Evolutionary conservation across 129 eudicot genomes (phyloP), one percentile per base, ranked within the genome.

Genomic region (Calendula officinalis): DNA sequence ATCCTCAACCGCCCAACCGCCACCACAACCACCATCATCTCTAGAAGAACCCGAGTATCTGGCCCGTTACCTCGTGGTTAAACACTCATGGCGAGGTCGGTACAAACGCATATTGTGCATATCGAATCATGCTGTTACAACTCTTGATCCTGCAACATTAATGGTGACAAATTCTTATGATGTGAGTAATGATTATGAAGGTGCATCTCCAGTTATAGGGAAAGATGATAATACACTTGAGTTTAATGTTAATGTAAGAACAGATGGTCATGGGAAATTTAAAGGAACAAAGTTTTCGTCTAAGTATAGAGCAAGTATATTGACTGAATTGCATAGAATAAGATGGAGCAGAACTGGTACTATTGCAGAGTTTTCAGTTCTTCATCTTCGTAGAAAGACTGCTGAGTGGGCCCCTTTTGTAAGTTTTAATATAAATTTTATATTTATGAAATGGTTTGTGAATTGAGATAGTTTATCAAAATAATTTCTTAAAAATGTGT

Each of bases 51-150:
- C 88, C 0, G 99, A 94, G 79, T 94, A 88, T 14, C 41, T 86
- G 63, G 89, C 90, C 1, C 80, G 99, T 8, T 94, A 94, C 50
- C 33, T 80, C 70, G 99, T 94, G 9, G 73, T 83, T 15, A 94
- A 94, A 50, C 99, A 94, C 73, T 94, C 99, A 16, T 94, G 99
- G 99, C 82, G 99, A 0, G 99, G 99, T 3, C 84, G 99, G 14
- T 94, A 94, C 81, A 94, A 89, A 86, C 68, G 99, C 64, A 75
- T 94, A 50, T 36, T 94, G 62, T 94, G 99, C 57, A 70, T 94
- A 12, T 94, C 99, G 9, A 65, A 57, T 63, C 56, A 74, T 49
- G 42, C 75, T 13, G 66, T 94, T 14, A 53, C 79, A 9, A 94
- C 99, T 3, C 68, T 94, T 66, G 99, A 94, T 55, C 99, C 99